These are phyloP conservation scores for Pistacia integerrima DNA, from an alignment of 345 rosid genomes.

Conservation along the genomic window DNA sequence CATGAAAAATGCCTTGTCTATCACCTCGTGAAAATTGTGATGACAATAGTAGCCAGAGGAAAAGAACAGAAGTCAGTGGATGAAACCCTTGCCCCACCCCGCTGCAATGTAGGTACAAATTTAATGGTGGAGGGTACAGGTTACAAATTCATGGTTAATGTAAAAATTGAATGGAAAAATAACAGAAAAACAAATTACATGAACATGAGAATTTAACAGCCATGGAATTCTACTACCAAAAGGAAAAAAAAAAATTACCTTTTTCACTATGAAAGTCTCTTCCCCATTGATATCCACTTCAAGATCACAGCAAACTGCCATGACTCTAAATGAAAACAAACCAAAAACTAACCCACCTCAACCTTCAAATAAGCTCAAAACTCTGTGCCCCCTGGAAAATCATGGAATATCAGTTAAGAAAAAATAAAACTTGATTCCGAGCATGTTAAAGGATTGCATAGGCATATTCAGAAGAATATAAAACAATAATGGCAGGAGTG, in stretches of 20 bases:
- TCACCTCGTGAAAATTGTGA: slow-evolving; percentile 9
- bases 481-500: too few species aligned
- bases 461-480: too few species aligned
- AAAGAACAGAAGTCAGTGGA: slow-evolving; percentile 24
- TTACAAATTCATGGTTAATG: slow-evolving; percentile 12
- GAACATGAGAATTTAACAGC: slow-evolving; percentile 8
- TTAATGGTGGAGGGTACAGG: slow-evolving; percentile 27
- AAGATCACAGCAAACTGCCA: too few species aligned
- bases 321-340: too few species aligned
- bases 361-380: too few species aligned
- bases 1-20: slow-evolving; percentile 13
- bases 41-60: slow-evolving; percentile 23
- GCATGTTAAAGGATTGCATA: too few species aligned
- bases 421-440: too few species aligned
- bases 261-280: slow-evolving; percentile 30
- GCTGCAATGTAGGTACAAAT: slow-evolving; percentile 33
- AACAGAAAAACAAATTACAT: neutral
- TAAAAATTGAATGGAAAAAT: neutral
- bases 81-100: slow-evolving; percentile 33
- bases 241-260: too few species aligned
- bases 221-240: slow-evolving; percentile 1
- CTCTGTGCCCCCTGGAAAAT: too few species aligned
- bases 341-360: too few species aligned
- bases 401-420: too few species aligned
- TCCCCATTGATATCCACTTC: too few species aligned